Conservation (phyloP, 1,284 basidiomycete genomes). For the Ganoderma lingzhi region DNA sequence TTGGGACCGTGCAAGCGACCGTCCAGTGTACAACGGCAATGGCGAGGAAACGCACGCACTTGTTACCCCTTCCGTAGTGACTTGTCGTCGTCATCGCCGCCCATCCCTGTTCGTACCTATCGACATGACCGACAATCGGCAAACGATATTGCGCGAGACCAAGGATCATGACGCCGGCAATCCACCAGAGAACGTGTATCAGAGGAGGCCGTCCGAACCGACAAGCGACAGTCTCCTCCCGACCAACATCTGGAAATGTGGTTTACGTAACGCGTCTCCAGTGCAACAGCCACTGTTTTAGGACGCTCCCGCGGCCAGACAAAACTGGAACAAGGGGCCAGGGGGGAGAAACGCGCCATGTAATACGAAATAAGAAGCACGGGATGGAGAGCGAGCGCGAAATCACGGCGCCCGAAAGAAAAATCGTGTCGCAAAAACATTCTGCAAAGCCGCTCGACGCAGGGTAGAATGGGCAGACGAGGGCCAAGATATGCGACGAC, state of each 20-base stretch:
- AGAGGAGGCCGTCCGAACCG: conserved; percentile 9
- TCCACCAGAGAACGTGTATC: conserved; percentile 20
- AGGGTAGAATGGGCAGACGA: neutral
- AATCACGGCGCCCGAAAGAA: neutral
- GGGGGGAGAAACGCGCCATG: neutral
- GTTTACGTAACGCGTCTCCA: conserved; percentile 14
- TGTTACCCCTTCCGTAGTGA: neutral
- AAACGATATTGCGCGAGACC: neutral
- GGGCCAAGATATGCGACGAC: neutral
- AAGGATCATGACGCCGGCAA: conserved; percentile 4
- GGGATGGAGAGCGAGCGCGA: neutral
- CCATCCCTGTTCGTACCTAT: neutral
- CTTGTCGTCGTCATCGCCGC: neutral
- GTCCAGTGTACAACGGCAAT: conserved; percentile 6
- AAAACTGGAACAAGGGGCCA: neutral
- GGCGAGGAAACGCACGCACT: conserved; percentile 10
- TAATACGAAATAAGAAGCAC: neutral
- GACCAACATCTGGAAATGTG: conserved; percentile 7
- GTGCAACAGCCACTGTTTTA: conserved; percentile 4
- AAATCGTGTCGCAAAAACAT: neutral
- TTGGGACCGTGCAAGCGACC: conserved; percentile 1
- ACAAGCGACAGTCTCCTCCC: neutral
- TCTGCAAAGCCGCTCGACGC: neutral
- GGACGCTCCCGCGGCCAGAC: neutral
- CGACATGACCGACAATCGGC: neutral